Conservation (phyloP, 306 rosid genomes). For the Quercus engelmannii region DNA sequence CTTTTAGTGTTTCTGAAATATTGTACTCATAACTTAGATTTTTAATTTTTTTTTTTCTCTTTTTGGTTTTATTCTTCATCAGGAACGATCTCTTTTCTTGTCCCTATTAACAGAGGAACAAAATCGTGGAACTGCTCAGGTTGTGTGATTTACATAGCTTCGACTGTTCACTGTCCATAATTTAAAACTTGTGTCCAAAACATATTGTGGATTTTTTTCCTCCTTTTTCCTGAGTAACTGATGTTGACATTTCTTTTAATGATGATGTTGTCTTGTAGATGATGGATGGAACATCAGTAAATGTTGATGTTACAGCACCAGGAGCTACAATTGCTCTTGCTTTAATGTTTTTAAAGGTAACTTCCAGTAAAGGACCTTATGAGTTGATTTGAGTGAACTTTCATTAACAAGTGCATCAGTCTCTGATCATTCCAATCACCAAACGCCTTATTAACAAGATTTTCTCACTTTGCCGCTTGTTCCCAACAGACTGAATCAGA, state of each 20-base stretch:
- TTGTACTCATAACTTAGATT: conserved; percentile 18
- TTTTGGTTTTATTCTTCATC: conserved; percentile 28
- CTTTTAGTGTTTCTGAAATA: background rate
- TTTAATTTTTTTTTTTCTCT: conserved; percentile 4
- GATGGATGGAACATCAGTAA: conserved; percentile 85
- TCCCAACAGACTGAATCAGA: conserved; percentile 80
- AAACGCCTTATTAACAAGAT: conserved; percentile 2
- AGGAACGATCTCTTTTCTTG: conserved; percentile 66
- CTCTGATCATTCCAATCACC: conserved; percentile 8
- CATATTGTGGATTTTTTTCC: background rate
- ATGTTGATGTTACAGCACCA: conserved; percentile 93
- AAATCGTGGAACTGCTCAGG: conserved; percentile 72
- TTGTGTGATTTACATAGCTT: conserved; percentile 27
- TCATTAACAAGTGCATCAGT: conserved; percentile 13
- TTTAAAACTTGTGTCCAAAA: conserved; percentile 7
- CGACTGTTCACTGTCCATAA: background rate
- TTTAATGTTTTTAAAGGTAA: conserved; percentile 89
- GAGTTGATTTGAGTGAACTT: conserved; percentile 23
- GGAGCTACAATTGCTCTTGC: conserved; percentile 94
- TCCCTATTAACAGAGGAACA: conserved; percentile 59
- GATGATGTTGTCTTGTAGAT: conserved; percentile 46
- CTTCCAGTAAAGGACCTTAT: conserved; percentile 12
- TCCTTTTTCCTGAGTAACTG: conserved; percentile 19
- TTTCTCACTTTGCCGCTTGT: conserved; percentile 29
- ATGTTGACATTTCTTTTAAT: conserved; percentile 8